These are phyloP conservation scores for Aspergillus brasiliensis DNA, from an alignment of 2,329 filamentous ascomycete species.

Conservation along the genomic window DNA sequence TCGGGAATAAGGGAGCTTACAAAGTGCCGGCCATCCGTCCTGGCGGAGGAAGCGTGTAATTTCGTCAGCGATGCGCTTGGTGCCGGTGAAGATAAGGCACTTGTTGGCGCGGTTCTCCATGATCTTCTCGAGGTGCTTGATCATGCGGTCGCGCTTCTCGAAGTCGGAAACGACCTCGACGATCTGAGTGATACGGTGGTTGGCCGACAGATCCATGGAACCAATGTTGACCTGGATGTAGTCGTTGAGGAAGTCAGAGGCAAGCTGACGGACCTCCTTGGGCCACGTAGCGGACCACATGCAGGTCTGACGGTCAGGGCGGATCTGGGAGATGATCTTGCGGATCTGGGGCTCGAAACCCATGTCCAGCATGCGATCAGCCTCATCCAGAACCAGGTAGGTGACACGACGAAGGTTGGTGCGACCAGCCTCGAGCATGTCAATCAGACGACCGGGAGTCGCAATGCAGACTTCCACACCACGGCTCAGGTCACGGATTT, in stretches of 20 bases:
- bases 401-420: conserved; percentile 98
- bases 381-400: conserved; percentile 97
- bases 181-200: conserved; percentile 96
- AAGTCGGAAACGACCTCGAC: conserved; percentile 95
- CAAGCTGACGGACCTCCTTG: conserved; percentile 93
- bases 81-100: conserved; percentile 85
- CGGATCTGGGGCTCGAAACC: conserved; percentile 99
- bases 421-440: conserved; percentile 97
- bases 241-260: conserved; percentile 85
- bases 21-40: conserved; percentile 95
- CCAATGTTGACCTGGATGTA: conserved; percentile 99
- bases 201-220: conserved; percentile 92
- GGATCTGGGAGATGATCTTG: conserved; percentile 97
- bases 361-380: conserved; percentile 99
- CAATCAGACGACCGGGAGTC: conserved; percentile 94
- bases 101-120: conserved; percentile 98
- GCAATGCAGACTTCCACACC: conserved; percentile 99
- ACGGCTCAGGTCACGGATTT: conserved; percentile 90
- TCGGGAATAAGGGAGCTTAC: conserved; percentile 56
- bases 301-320: conserved; percentile 96
- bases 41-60: conserved; percentile 97
- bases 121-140: conserved; percentile 94
- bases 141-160: conserved; percentile 97
- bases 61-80: conserved; percentile 91
- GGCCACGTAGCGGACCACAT: conserved; percentile 99